These are phyloP conservation scores for Ceratocystis destructans DNA, from an alignment of 2,329 filamentous ascomycete species.

Conservation along the genomic window DNA sequence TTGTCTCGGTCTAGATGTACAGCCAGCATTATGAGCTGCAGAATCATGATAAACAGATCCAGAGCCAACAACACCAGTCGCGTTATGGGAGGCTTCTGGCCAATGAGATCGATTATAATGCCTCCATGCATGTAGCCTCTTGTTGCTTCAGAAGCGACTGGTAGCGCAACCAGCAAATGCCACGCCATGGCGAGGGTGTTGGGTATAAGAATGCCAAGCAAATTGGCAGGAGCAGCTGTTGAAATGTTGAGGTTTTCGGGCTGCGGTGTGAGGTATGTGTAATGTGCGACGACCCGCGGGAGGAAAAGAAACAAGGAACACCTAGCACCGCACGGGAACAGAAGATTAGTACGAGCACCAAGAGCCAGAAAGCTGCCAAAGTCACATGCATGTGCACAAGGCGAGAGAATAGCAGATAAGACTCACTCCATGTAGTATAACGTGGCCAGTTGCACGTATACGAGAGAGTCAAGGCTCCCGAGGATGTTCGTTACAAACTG, in stretches of 20 bases:
- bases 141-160: slow-evolving; percentile 45
- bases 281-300: slow-evolving; percentile 45
- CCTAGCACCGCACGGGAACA: slow-evolving; percentile 28
- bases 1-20: slow-evolving; percentile 48
- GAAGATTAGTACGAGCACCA: slow-evolving; percentile 15
- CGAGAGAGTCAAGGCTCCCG: slow-evolving; percentile 46
- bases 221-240: slow-evolving; percentile 43
- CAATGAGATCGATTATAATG: slow-evolving; percentile 53
- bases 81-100: slow-evolving; percentile 48
- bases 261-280: slow-evolving; percentile 51
- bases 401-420: neutral
- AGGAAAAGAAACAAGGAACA: slow-evolving; percentile 51
- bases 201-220: slow-evolving; percentile 44
- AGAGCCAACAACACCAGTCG: slow-evolving; percentile 40
- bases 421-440: slow-evolving; percentile 59
- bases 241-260: slow-evolving; percentile 41
- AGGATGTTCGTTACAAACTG: slow-evolving; percentile 48
- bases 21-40: slow-evolving; percentile 52
- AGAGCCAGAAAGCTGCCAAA: no score
- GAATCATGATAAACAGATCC: slow-evolving; percentile 40
- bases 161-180: slow-evolving; percentile 42
- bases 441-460: slow-evolving; percentile 50
- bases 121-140: slow-evolving; percentile 55
- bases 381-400: no score
- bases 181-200: slow-evolving; percentile 47